phyloP scores from a whole-genome alignment of 331 rosid genomes.

The Erythrophleum ivorense region DNA sequence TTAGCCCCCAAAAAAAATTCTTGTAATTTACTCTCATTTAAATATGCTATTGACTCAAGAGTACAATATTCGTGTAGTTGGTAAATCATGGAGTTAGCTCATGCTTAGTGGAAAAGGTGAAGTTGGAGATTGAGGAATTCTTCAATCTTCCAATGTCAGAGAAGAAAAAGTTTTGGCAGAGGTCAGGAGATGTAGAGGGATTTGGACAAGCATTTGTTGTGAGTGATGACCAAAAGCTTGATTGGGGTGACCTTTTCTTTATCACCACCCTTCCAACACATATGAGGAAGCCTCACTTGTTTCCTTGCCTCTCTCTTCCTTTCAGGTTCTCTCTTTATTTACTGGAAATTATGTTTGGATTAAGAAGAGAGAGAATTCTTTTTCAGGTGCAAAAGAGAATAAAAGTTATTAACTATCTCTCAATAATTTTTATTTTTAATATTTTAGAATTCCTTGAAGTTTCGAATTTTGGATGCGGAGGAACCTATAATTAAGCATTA shows the following conservation, averaged over 20 bases:
- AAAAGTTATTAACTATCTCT: no score
- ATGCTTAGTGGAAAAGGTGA: background rate
- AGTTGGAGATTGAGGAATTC: background rate
- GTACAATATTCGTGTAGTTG: background rate
- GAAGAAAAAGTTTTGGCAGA: constrained; percentile 28
- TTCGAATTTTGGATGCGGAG: no score
- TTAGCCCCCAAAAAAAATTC: no score
- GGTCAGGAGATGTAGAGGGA: constrained; percentile 4
- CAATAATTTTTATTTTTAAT: no score
- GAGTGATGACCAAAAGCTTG: constrained; percentile 20
- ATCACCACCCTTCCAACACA: background rate
- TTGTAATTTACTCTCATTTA: no score
- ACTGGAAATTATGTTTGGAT: background rate
- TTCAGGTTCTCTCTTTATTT: constrained; percentile 8
- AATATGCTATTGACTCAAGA: background rate
- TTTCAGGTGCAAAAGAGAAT: no score
- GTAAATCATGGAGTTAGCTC: constrained; percentile 17
- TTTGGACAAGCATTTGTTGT: constrained; percentile 31
- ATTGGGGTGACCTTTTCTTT: constrained; percentile 21
- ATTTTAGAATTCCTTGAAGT: no score
- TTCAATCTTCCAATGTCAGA: constrained; percentile 6
- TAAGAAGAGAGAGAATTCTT: no score
- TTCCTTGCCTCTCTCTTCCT: constrained; percentile 9
- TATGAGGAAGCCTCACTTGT: constrained; percentile 14
- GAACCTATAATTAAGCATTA: no score